Conservation (phyloP, 2,329 filamentous ascomycete genomes). For the Coniochaeta prunicola region DNA sequence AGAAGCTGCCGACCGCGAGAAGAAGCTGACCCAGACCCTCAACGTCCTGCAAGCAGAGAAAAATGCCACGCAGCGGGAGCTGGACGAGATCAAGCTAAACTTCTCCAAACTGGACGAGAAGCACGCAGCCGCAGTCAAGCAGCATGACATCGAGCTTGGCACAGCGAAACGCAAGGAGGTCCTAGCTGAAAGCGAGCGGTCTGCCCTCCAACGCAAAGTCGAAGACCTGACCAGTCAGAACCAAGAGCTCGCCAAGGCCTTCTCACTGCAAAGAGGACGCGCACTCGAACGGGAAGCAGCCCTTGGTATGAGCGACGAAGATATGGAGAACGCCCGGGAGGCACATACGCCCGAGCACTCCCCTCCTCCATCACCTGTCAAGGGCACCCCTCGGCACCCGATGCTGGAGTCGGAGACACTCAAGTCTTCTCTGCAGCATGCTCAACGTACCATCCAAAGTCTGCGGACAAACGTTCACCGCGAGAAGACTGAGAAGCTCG, state of each 20-base stretch:
- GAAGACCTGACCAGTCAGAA: constrained; percentile 87
- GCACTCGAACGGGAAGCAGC: constrained; percentile 56
- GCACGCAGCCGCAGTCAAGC: constrained; percentile 66
- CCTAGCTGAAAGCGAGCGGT: constrained; percentile 70
- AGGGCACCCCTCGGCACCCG: constrained; percentile 83
- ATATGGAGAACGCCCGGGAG: constrained; percentile 58
- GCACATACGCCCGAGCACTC: constrained; percentile 80
- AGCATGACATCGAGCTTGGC: constrained; percentile 83
- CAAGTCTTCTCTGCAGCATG: constrained; percentile 88
- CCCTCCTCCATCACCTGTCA: constrained; percentile 82
- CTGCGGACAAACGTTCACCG: constrained; percentile 91
- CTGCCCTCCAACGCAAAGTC: constrained; percentile 73
- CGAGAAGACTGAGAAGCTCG: constrained; percentile 97
- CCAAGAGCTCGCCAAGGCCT: constrained; percentile 78
- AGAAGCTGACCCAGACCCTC: constrained; percentile 68
- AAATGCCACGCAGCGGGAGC: constrained; percentile 68
- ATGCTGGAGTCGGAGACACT: constrained; percentile 93
- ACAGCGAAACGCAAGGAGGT: constrained; percentile 73
- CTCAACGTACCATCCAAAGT: constrained; percentile 93
- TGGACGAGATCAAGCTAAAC: constrained; percentile 80
- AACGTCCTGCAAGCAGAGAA: constrained; percentile 68
- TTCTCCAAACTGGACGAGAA: constrained; percentile 79
- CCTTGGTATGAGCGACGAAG: constrained; percentile 53
- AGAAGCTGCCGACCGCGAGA: constrained; percentile 75
- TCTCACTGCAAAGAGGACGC: constrained; percentile 66